A percentile compares a stretch with the other conserved stretches of the same genome.
Conservation (phyloP, 164 flowering plant genomes). For the Buxus sempervirens region DNA sequence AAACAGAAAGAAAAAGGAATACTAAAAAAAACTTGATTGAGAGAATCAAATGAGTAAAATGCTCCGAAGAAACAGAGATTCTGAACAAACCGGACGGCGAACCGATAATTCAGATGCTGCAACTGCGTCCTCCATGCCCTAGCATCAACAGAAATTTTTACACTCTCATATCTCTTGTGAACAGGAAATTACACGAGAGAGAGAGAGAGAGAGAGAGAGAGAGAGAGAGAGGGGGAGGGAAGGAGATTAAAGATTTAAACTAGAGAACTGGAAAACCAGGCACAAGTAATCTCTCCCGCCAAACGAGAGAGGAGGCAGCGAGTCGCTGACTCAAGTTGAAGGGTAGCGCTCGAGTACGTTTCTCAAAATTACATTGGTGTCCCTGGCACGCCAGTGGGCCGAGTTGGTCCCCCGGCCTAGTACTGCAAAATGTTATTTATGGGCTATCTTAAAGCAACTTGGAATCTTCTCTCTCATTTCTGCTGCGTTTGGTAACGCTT, state of each 20-base stretch:
- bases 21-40: not conserved
- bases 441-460: no score
- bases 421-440: no score
- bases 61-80: not conserved
- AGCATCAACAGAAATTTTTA: no score
- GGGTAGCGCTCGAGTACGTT: no score
- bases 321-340: no score
- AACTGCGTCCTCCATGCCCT: conserved; percentile 32
- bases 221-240: conserved; percentile 14
- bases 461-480: no score
- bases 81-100: conserved; percentile 32
- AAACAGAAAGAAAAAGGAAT: not conserved
- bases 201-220: no score
- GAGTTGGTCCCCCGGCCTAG: no score
- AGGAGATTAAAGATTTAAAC: not conserved
- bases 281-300: conserved; percentile 25
- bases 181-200: not conserved
- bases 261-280: not conserved
- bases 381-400: no score
- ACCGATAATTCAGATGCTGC: conserved; percentile 22
- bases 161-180: not conserved
- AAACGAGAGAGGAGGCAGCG: not conserved
- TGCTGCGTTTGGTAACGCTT: no score
- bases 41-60: not conserved
- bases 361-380: no score